Evolutionary conservation across 163 green algal genomes (phyloP), one percentile per base, ranked within the genome.

Genomic region (Trebouxiophyceae sp.): DNA sequence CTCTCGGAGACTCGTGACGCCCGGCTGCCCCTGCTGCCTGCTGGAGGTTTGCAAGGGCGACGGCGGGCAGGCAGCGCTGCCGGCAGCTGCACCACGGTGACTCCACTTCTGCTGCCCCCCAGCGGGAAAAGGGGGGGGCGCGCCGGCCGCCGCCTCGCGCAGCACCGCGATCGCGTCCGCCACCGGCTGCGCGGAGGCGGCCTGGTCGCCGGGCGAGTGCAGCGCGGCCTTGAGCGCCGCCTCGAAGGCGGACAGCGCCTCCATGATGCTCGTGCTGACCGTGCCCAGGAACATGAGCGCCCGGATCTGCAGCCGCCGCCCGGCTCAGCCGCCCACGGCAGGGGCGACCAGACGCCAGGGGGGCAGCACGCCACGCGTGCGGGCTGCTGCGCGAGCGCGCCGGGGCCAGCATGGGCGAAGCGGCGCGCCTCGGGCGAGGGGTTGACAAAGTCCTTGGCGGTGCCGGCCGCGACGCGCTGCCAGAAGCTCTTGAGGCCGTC

Each of bases 181-280:
- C 55, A 5, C 27, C 23, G 55, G 2, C 26, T 6, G 2, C 23
- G 55, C 55, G 33, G 55, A 4, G 19, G 55, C 55, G 7, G 32
- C 5, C 2, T 16, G 12, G 31, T 47, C 30, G 30, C 2, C 16
- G 57, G 57, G 31, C 30, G 12, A 5, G 57, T 33, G 27, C 3
- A 64, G 33, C 5, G 66, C 66, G 57, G 45, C 26, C 45, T 29
- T 50, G 47, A 27, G 22, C 16, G 63, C 63, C 2, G 34, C 39
- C 50, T 75, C 69, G 26, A 57, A 54, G 5, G 28, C 47, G 5
- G 69, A 57, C 69, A 75, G 34, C 8, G 69, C 34, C 50, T 70
- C 57, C 57, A 75, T 63, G 27, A 75, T 57, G 28, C 58, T 62
- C 46, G 54, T 61, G 20, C 34, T 64, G 8, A 75, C 33, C 4